Base-by-base conservation (phyloP, 2,329 filamentous ascomycete species). In the Talaromyces sp. region DNA sequence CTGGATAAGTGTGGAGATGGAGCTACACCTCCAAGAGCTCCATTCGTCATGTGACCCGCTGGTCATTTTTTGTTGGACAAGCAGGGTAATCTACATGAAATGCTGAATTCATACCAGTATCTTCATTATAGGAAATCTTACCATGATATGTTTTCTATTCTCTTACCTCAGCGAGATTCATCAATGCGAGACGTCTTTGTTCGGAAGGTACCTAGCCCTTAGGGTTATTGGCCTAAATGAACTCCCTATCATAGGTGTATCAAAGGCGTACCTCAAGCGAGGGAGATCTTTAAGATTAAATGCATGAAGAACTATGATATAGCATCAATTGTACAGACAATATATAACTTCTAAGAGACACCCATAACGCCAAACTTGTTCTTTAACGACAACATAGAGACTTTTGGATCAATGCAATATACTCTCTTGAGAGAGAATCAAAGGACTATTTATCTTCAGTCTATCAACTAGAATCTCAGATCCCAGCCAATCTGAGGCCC, bases 401-500 rank as follows among this genome's bases (percentile, higher is more conserved):
- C 31, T 56, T 37, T 35, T 22, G 14, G 11, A 19, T 35, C 16
- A 14, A 35, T n/a, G 24, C 49, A 37, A 56, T 1, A 22, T n/a
- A 22, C 22, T 19, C 0, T 22, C 1, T 56, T 35, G 22, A 27
- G 19, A n/a, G 39, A 1, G 27, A 14, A 10, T 14, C n/a, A 24
- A 33, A 56, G 14, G 27, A 52, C 33, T 56, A 39, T 56, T 56
- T 11, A 56, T 5, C 49, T 7, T 19, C n/a, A 22, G 16, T 31
- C 4, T 8, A 13, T 24, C 19, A n/a, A 39, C 22, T 24, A 68
- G 31, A 68, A 68, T 35, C 67, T 63, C 56, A 68, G 59, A 49
- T 89, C 86, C 87, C 87, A 89, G 57, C 84, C 92, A 78, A 99
- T 98, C 83, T 90, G 84, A 8, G 95, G 95, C 0, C 95, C 94